Conservation (phyloP, 1,284 basidiomycete genomes). For the Microbotryum saponariae region DNA sequence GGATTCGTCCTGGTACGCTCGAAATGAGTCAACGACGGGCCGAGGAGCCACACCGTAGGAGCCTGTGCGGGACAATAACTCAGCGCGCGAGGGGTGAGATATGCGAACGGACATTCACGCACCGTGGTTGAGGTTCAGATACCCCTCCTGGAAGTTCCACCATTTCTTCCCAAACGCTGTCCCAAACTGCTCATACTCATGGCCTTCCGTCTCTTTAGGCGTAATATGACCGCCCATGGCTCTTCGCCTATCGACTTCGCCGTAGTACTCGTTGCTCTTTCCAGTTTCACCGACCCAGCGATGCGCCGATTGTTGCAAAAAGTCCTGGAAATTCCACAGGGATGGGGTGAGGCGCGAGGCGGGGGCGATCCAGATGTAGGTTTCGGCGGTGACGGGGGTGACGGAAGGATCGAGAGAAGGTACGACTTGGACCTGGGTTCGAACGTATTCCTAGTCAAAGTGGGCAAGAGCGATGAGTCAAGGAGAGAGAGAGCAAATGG, state of each 20-base stretch:
- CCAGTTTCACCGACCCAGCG: slow-evolving; percentile 55
- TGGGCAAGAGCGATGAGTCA: neutral
- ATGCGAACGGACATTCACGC: neutral
- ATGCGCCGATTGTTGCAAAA: slow-evolving; percentile 59
- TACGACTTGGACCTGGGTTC: slow-evolving; percentile 51
- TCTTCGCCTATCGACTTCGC: slow-evolving; percentile 46
- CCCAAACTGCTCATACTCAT: slow-evolving; percentile 35
- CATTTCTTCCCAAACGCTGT: slow-evolving; percentile 41
- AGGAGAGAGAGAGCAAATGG: neutral
- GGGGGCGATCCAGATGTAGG: slow-evolving; percentile 61
- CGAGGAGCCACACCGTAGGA: slow-evolving; percentile 23
- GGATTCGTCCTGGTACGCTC: slow-evolving; percentile 7
- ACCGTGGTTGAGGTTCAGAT: slow-evolving; percentile 32
- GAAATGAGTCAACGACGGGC: slow-evolving; percentile 15
- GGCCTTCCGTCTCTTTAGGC: slow-evolving; percentile 34
- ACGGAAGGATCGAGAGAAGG: slow-evolving; percentile 41
- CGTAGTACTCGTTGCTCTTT: slow-evolving; percentile 44
- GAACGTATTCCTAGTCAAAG: slow-evolving; percentile 58
- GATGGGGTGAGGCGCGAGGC: slow-evolving; percentile 48
- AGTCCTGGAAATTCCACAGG: slow-evolving; percentile 69
- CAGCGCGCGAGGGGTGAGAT: no score
- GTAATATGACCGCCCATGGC: slow-evolving; percentile 24
- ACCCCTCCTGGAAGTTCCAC: slow-evolving; percentile 36
- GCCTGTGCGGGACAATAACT: slow-evolving; percentile 1
- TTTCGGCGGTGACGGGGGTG: slow-evolving; percentile 48